A percentile compares a stretch with the other conserved stretches of the same genome.
phyloP scores from a whole-genome alignment of 139 green algal species.

The Tetraselmis chui region DNA sequence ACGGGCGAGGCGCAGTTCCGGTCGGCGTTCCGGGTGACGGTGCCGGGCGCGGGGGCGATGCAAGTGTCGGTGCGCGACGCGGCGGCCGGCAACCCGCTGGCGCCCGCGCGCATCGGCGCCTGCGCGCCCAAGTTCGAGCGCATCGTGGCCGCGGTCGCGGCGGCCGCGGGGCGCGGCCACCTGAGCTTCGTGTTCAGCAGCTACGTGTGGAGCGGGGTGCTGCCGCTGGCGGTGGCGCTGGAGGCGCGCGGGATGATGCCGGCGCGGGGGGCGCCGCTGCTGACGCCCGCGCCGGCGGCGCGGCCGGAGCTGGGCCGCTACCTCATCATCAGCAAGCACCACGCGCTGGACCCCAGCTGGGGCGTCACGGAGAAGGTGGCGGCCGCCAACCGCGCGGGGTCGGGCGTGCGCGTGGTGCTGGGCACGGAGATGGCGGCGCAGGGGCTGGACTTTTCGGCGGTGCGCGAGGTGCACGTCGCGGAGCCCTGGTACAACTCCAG shows the following conservation, averaged over 20 bases:
- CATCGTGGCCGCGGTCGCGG: background rate
- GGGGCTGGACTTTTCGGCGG: slow-evolving; percentile 12
- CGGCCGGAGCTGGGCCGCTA: background rate
- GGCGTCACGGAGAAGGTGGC: background rate
- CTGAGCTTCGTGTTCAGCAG: slow-evolving; percentile 5
- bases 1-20: no score
- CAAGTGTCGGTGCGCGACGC: no score
- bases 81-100: no score
- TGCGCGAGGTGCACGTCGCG: slow-evolving; percentile 20
- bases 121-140: slow-evolving; percentile 11
- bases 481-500: slow-evolving; percentile 22
- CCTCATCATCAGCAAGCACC: background rate
- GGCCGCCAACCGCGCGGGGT: background rate
- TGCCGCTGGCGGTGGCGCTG: slow-evolving; percentile 14
- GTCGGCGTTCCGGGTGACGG: no score
- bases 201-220: background rate
- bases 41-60: no score
- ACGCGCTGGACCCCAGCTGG: background rate
- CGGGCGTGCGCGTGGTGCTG: slow-evolving; percentile 6
- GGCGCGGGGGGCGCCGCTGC: background rate
- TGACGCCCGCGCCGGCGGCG: background rate
- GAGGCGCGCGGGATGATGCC: slow-evolving; percentile 2
- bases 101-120: no score
- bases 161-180: no score
- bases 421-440: slow-evolving; percentile 5